Base-by-base conservation (phyloP, 2,329 filamentous ascomycete genomes). In the Cercospora citrullina region DNA sequence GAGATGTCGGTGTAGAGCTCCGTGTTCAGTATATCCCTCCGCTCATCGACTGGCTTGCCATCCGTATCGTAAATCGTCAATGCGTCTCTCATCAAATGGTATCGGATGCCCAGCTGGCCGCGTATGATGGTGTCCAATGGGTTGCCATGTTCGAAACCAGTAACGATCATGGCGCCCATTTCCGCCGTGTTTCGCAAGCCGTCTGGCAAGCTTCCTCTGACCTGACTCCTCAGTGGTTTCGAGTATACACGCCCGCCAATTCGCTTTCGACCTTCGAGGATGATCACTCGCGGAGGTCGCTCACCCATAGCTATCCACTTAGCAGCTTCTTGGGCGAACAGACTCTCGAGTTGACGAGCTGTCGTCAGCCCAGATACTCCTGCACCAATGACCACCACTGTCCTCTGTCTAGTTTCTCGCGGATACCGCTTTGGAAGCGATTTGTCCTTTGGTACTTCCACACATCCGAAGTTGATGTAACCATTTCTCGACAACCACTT, bases 101-200 rank as follows among this genome's bases (percentile, higher is more conserved):
- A 97, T 16, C 89, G 89, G 21, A 99, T 85, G 28, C 91, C 91
- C 60, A 99, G 85, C 79, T 99, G 96, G 16, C 92, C 94, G 72
- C 95, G 90, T 66, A 99, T 89, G 68, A 99, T 88, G 60, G 94
- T 88, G 77, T 97, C 96, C 73, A 99, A 82, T 5, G 95, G 95
- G 74, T 99, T 99, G 18, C 96, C 96, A 72, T 92, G 88, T 72
- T 98, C 93, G 77, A 98, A 99, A 0, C 95, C 95, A 36, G 96
- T 97, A 69, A 99, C 93, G 68, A 99, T 98, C 85, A 99, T 97
- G 65, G 94, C 95, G 30, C 95, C 95, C 89, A 97, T 96, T 79
- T 99, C 95, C 33, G 93, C 95, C 21, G 94, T 98, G 76, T 90
- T 91, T 61, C 81, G 86, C 78, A 85, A 87, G 80, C 84, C 77